These are phyloP conservation scores for Bassia scoparia DNA, from an alignment of 148 eudicot species.

Conservation along the genomic window DNA sequence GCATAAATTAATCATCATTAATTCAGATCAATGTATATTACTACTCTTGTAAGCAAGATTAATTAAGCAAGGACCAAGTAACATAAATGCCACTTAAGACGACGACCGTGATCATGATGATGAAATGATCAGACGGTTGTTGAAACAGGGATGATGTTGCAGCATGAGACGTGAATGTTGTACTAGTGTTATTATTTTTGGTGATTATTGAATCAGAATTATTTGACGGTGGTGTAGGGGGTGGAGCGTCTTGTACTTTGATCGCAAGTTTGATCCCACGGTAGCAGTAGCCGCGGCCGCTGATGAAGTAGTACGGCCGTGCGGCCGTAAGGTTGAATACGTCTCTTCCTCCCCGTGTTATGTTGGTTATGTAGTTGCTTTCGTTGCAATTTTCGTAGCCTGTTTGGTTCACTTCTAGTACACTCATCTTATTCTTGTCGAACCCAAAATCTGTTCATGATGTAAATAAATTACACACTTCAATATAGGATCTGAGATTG, in stretches of 20 bases:
- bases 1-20: too few species aligned
- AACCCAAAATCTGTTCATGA: slow-evolving; percentile 45
- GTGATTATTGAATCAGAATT: neutral
- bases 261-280: slow-evolving; percentile 43
- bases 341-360: slow-evolving; percentile 48
- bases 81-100: neutral
- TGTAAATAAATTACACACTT: too few species aligned
- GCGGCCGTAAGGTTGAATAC: slow-evolving; percentile 42
- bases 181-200: neutral
- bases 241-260: slow-evolving; percentile 23
- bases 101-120: slow-evolving; percentile 1
- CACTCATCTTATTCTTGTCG: slow-evolving; percentile 43
- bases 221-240: neutral
- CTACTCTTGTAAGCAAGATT: too few species aligned
- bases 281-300: slow-evolving; percentile 46
- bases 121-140: neutral
- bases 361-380: slow-evolving; percentile 31
- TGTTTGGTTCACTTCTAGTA: slow-evolving; percentile 52
- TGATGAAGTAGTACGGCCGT: slow-evolving; percentile 41
- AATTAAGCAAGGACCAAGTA: neutral
- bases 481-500: too few species aligned
- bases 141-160: neutral
- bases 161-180: slow-evolving; percentile 2
- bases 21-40: too few species aligned
- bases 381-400: slow-evolving; percentile 38